These are phyloP conservation scores for Spathaspora arborariae DNA, from an alignment of 805 yeast species.

Conservation along the genomic window DNA sequence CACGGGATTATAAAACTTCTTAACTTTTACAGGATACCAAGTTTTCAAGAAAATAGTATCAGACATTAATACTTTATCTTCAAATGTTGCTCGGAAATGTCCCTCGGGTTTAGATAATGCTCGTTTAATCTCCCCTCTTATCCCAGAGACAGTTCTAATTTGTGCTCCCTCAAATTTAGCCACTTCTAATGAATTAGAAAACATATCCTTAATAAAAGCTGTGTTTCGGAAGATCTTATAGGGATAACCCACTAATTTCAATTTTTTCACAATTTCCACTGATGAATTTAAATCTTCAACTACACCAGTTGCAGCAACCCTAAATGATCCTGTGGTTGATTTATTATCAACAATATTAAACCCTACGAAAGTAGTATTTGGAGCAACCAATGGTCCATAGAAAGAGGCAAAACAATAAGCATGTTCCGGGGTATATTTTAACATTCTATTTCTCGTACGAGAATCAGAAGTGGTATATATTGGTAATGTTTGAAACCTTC, in stretches of 20 bases:
- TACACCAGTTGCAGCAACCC: constrained; percentile 96
- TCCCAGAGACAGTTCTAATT: constrained; percentile 94
- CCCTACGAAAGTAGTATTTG: constrained; percentile 96
- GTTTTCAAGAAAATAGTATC: constrained; percentile 89
- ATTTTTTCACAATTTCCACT: constrained; percentile 90
- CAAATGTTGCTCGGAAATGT: constrained; percentile 92
- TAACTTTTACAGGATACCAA: constrained; percentile 93
- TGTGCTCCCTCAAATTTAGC: constrained; percentile 98
- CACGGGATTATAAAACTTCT: constrained; percentile 93
- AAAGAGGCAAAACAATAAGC: constrained; percentile 94
- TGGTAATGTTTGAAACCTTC: constrained; percentile 96
- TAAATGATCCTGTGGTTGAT: constrained; percentile 82
- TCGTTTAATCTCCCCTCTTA: constrained; percentile 94
- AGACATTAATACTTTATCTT: constrained; percentile 87
- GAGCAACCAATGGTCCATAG: constrained; percentile 96
- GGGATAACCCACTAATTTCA: constrained; percentile 93
- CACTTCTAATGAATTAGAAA: constrained; percentile 84
- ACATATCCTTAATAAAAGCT: constrained; percentile 97
- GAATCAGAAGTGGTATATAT: constrained; percentile 95
- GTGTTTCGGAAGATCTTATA: constrained; percentile 91
- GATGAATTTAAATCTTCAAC: constrained; percentile 90
- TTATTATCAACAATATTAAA: constrained; percentile 82
- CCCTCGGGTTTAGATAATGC: constrained; percentile 96
- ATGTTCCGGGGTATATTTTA: constrained; percentile 97
- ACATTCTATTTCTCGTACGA: constrained; percentile 95